Evolutionary conservation across 2,329 filamentous ascomycete genomes (phyloP).

Genomic region (Aspergillus pseudoterreus): DNA sequence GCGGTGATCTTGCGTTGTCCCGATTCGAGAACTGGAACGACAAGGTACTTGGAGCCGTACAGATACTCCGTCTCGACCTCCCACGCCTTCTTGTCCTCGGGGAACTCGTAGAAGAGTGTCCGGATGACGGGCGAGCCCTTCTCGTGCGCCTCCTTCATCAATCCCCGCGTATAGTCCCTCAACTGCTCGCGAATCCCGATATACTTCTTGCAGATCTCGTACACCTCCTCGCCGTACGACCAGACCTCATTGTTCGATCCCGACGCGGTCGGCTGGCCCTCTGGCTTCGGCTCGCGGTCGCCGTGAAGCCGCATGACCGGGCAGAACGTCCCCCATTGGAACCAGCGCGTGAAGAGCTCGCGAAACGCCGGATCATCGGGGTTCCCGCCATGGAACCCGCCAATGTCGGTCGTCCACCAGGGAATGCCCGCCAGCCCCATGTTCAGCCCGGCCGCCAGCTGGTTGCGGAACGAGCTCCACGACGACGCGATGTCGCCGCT

Average conservation of each 20-base stretch:
- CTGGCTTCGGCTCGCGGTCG: slow-evolving; percentile 56
- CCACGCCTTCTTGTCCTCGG: slow-evolving; percentile 53
- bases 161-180: slow-evolving; percentile 53
- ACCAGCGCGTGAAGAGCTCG: slow-evolving; percentile 65
- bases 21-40: slow-evolving; percentile 53
- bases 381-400: slow-evolving; percentile 65
- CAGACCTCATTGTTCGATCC: slow-evolving; percentile 53
- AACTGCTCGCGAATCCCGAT: slow-evolving; percentile 56
- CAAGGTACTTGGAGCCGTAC: slow-evolving; percentile 59
- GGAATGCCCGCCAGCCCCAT: slow-evolving; percentile 63
- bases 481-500: slow-evolving; percentile 64
- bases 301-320: slow-evolving; percentile 67
- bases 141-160: slow-evolving; percentile 60
- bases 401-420: slow-evolving; percentile 70
- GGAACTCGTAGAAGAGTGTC: slow-evolving; percentile 63
- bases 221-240: slow-evolving; percentile 61
- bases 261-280: slow-evolving; percentile 23
- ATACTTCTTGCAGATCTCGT: slow-evolving; percentile 58
- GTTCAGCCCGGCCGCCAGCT: slow-evolving; percentile 61
- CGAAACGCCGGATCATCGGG: slow-evolving; percentile 54
- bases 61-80: slow-evolving; percentile 60
- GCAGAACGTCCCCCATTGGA: slow-evolving; percentile 65
- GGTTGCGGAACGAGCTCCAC: slow-evolving; percentile 57
- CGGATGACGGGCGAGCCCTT: slow-evolving; percentile 61
- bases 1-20: slow-evolving; percentile 44